A percentile compares a stretch with the other conserved stretches of the same genome.
Evolutionary conservation across 2,329 filamentous ascomycete species (phyloP).

Genomic region (Colletotrichum nymphaeae): DNA sequence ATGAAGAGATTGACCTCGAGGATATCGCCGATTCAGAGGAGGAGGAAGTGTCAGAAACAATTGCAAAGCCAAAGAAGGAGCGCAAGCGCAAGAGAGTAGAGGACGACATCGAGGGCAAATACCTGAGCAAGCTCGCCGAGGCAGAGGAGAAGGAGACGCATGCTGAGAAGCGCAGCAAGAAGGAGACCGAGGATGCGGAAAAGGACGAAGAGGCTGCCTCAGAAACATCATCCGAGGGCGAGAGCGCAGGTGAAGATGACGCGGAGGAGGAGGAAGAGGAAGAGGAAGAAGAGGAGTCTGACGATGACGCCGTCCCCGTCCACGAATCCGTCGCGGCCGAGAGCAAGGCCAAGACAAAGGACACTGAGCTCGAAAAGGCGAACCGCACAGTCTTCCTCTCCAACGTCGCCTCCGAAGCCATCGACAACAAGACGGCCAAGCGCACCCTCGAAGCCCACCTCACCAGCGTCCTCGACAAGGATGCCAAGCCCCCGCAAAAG

Average conservation of each 20-base stretch:
- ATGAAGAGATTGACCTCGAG: slow-evolving; percentile 42
- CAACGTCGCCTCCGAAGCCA: slow-evolving; percentile 87
- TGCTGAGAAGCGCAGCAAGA: slow-evolving; percentile 65
- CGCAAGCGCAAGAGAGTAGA: slow-evolving; percentile 76
- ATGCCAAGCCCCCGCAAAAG: slow-evolving; percentile 70
- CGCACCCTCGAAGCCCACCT: slow-evolving; percentile 83
- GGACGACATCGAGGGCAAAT: slow-evolving; percentile 77
- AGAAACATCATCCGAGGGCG: slow-evolving; percentile 48
- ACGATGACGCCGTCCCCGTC: slow-evolving; percentile 57
- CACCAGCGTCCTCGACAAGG: slow-evolving; percentile 74
- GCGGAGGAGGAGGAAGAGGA: slow-evolving; percentile 56
- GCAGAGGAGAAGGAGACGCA: slow-evolving; percentile 66
- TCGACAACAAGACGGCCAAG: slow-evolving; percentile 84
- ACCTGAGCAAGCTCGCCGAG: slow-evolving; percentile 73
- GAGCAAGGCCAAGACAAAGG: slow-evolving; percentile 59
- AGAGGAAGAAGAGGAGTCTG: slow-evolving; percentile 53
- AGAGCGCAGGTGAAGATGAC: slow-evolving; percentile 47
- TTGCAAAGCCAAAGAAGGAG: slow-evolving; percentile 57
- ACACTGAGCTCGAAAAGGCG: slow-evolving; percentile 82
- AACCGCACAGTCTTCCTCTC: slow-evolving; percentile 91
- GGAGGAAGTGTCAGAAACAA: slow-evolving; percentile 51
- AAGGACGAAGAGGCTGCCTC: slow-evolving; percentile 57
- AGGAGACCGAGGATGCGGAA: slow-evolving; percentile 53
- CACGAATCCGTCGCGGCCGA: slow-evolving; percentile 68
- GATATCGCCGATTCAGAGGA: slow-evolving; percentile 39